Conservation (phyloP, 441 rosid species). For the Codiaeum variegatum region DNA sequence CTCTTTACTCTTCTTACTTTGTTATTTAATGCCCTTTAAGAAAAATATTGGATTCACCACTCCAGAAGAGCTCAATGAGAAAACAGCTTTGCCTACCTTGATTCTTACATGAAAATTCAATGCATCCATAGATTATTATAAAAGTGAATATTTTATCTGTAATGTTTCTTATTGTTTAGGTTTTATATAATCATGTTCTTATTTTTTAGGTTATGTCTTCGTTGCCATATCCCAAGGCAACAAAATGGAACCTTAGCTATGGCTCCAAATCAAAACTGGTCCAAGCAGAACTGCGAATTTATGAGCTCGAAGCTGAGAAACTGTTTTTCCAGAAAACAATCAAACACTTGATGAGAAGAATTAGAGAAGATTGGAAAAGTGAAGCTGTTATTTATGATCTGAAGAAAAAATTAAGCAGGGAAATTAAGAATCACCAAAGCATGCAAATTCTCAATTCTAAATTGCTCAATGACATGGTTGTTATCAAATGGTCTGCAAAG, state of each 20-base stretch:
- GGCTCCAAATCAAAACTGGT: slow-evolving; percentile 27
- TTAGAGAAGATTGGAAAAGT: slow-evolving; percentile 34
- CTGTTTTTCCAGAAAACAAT: slow-evolving; percentile 27
- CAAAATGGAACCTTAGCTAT: slow-evolving; percentile 41
- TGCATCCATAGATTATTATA: no score
- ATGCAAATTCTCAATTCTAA: slow-evolving; percentile 42
- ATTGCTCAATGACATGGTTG: slow-evolving; percentile 42
- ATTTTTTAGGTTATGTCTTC: no score
- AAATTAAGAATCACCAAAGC: slow-evolving; percentile 34
- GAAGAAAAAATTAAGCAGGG: slow-evolving; percentile 38
- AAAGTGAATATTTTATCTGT: no score
- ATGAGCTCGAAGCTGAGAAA: slow-evolving; percentile 41
- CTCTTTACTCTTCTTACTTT: no score
- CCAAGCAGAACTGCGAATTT: slow-evolving; percentile 38
- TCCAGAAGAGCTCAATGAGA: no score
- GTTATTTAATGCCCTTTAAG: no score
- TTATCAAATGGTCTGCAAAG: slow-evolving; percentile 34
- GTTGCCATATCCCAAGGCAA: slow-evolving; percentile 7
- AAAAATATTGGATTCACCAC: no score
- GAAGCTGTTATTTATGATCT: slow-evolving; percentile 32
- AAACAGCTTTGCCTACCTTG: no score
- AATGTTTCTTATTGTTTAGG: not conserved
- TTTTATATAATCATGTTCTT: not conserved
- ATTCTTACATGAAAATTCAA: no score
- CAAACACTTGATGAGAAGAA: slow-evolving; percentile 32